These are phyloP conservation scores for Lunasporangiospora selenospora DNA, from an alignment of 192 early-diverging fungal genomes.

Conservation along the genomic window DNA sequence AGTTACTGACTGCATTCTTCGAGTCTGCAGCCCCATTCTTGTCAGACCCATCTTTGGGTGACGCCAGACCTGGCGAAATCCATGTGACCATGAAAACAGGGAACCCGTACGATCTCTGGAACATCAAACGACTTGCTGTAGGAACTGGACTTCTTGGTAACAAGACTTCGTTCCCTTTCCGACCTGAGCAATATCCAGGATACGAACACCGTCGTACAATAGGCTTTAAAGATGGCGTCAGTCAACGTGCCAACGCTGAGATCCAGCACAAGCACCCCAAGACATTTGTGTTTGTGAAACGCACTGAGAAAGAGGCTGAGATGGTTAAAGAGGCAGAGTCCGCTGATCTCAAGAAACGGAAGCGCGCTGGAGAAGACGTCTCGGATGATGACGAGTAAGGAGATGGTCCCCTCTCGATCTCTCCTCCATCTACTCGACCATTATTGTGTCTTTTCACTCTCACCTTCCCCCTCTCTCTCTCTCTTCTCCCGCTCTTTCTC, in stretches of 20 bases:
- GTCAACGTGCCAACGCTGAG: conserved; percentile 79
- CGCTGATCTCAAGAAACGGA: conserved; percentile 35
- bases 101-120: conserved; percentile 88
- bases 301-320: conserved; percentile 51
- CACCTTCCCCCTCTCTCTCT: too few species aligned
- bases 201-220: conserved; percentile 95
- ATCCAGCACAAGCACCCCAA: conserved; percentile 70
- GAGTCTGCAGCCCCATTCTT: conserved; percentile 61
- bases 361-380: conserved; percentile 42
- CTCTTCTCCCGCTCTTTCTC: too few species aligned
- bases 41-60: conserved; percentile 39
- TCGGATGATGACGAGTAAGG: conserved; percentile 39
- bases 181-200: conserved; percentile 72
- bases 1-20: conserved; percentile 69
- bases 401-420: too few species aligned
- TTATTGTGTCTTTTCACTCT: too few species aligned
- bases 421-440: too few species aligned
- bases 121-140: conserved; percentile 80
- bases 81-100: conserved; percentile 88
- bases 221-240: conserved; percentile 88
- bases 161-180: conserved; percentile 69
- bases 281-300: conserved; percentile 74
- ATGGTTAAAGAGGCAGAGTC: conserved; percentile 46
- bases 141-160: conserved; percentile 60
- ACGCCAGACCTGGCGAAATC: conserved; percentile 66